Conservation (phyloP, 78 protist species). For the slime mould (Dictyostelium discoideum) region DNA sequence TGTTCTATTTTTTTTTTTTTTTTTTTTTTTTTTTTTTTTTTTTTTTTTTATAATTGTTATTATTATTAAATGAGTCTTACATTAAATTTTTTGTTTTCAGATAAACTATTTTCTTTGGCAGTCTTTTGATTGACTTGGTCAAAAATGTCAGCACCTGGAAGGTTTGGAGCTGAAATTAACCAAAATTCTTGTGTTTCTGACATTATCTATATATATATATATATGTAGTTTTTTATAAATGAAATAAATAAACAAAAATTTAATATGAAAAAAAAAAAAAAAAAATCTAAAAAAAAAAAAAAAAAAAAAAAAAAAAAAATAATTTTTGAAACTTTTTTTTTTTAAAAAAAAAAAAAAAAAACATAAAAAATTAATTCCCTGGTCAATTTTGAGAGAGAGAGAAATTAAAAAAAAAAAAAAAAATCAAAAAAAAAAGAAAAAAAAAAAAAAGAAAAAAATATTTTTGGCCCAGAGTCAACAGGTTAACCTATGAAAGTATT, state of each 20-base stretch:
- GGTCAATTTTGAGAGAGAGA: not conserved
- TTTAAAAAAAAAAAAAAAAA: not conserved
- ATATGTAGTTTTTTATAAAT: not conserved
- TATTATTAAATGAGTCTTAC: not conserved
- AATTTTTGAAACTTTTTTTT: not conserved
- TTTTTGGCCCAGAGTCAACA: too few species aligned
- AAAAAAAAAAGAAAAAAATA: too few species aligned
- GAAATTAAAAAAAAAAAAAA: too few species aligned
- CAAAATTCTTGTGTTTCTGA: constrained; percentile 65
- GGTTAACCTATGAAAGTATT: too few species aligned
- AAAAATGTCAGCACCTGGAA: constrained; percentile 48
- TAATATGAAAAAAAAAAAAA: not conserved
- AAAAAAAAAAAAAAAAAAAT: not conserved
- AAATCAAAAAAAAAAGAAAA: too few species aligned
- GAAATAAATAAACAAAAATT: constrained; percentile 1
- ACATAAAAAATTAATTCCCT: not conserved
- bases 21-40: too few species aligned
- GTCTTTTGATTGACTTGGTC: constrained; percentile 66
- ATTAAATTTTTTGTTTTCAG: constrained; percentile 58
- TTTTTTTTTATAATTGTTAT: too few species aligned
- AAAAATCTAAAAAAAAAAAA: constrained; percentile 6
- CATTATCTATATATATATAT: not conserved
- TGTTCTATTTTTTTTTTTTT: too few species aligned
- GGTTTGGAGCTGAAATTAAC: constrained; percentile 74
- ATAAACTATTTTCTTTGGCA: constrained; percentile 45